Conservation (phyloP, 192 early-diverging fungal species). For the Podila verticillata region DNA sequence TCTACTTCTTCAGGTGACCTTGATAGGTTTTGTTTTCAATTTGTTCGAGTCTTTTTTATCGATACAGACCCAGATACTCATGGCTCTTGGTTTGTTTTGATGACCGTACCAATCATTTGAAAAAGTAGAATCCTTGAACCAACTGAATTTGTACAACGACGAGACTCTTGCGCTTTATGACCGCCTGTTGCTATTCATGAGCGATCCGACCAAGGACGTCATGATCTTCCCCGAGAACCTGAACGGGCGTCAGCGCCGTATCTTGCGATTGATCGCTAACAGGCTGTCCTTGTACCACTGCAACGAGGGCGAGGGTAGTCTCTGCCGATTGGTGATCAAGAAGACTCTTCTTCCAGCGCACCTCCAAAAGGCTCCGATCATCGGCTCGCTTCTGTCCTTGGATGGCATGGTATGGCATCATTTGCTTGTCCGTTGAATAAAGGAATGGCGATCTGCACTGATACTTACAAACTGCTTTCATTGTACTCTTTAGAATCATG, state of each 20-base stretch:
- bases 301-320: conserved; percentile 58
- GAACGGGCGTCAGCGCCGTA: conserved; percentile 66
- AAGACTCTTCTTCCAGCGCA: conserved; percentile 16
- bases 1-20: not conserved
- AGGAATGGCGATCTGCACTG: no score
- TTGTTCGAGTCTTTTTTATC: not conserved
- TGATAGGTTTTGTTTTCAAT: conserved; percentile 5
- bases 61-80: no score
- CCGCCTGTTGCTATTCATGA: conserved; percentile 74
- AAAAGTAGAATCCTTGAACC: conserved; percentile 26
- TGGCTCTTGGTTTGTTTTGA: not conserved
- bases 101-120: no score
- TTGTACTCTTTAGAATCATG: no score
- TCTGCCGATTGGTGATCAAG: conserved; percentile 54
- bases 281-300: conserved; percentile 65
- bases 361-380: no score
- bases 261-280: conserved; percentile 75
- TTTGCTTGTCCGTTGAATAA: no score
- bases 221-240: conserved; percentile 71
- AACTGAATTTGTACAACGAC: conserved; percentile 77
- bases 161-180: conserved; percentile 77
- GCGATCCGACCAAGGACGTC: conserved; percentile 69
- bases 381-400: no score
- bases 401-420: no score
- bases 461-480: no score